Conservation (phyloP, 1,284 basidiomycete genomes). For the Somion occarium region DNA sequence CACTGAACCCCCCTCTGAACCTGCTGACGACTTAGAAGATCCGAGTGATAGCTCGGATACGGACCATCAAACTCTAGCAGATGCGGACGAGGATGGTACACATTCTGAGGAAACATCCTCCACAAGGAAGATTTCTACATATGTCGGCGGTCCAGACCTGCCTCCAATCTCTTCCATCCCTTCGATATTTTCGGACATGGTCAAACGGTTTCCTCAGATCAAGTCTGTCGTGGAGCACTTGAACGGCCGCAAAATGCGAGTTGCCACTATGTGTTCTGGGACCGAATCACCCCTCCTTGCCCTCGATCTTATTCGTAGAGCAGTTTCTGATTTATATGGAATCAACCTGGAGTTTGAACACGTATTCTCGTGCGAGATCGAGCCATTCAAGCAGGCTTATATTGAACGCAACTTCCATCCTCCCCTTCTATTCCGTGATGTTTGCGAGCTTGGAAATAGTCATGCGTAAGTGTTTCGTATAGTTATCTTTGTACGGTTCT, state of each 20-base stretch:
- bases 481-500: background rate
- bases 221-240: conserved; percentile 67
- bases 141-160: conserved; percentile 49
- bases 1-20: background rate
- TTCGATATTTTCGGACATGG: conserved; percentile 83
- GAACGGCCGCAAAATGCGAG: conserved; percentile 79
- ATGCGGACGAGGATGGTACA: conserved; percentile 32
- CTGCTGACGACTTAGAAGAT: background rate
- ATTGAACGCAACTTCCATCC: conserved; percentile 95
- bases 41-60: conserved; percentile 5
- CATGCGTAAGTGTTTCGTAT: conserved; percentile 54
- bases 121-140: conserved; percentile 23
- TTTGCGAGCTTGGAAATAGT: conserved; percentile 81
- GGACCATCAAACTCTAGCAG: conserved; percentile 13
- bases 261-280: conserved; percentile 97
- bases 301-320: conserved; percentile 75
- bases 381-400: conserved; percentile 97
- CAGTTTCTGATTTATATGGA: conserved; percentile 67
- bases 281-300: conserved; percentile 94
- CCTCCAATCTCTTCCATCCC: conserved; percentile 84
- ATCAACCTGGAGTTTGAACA: conserved; percentile 77
- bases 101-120: conserved; percentile 18
- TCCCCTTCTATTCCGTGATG: conserved; percentile 89
- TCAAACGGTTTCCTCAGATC: conserved; percentile 66
- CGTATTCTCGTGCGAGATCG: conserved; percentile 97